A percentile compares a stretch with the other conserved stretches of the same genome.
These are phyloP conservation scores for Teratosphaeria destructans DNA, from an alignment of 2,329 filamentous ascomycete genomes.

Conservation along the genomic window DNA sequence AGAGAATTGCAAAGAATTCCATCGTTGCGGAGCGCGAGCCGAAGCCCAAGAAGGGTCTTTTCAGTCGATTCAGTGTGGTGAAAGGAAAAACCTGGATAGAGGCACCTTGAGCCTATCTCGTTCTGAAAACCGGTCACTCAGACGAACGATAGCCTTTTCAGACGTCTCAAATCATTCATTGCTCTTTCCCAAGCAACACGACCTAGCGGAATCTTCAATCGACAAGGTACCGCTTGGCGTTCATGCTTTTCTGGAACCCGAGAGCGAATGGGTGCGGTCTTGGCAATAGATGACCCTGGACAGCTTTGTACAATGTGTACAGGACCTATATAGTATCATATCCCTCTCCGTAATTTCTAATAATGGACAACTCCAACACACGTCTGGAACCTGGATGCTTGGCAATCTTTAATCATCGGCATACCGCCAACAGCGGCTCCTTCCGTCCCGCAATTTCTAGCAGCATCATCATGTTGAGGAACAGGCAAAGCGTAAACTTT, in stretches of 20 bases:
- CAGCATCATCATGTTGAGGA: neutral
- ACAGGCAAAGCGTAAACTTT: neutral
- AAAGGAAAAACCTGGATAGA: neutral
- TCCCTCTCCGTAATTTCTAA: neutral
- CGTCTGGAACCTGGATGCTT: neutral
- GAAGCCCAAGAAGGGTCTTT: neutral
- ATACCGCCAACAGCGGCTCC: neutral
- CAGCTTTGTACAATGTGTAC: neutral
- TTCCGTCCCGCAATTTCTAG: neutral
- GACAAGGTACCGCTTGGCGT: neutral
- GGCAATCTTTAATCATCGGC: neutral
- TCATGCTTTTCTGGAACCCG: neutral
- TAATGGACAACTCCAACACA: no score
- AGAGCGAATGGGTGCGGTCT: neutral
- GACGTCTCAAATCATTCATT: neutral
- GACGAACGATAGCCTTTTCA: neutral
- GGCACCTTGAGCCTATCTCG: neutral
- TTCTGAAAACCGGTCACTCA: no score
- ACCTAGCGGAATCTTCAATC: neutral
- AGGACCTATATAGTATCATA: neutral
- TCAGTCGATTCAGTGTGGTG: neutral
- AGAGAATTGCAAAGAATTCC: constrained; percentile 4
- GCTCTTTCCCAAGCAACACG: neutral
- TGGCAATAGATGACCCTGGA: neutral
- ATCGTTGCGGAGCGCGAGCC: neutral